Conservation (phyloP, 2,329 filamentous ascomycete genomes). For the Claviceps capensis region DNA sequence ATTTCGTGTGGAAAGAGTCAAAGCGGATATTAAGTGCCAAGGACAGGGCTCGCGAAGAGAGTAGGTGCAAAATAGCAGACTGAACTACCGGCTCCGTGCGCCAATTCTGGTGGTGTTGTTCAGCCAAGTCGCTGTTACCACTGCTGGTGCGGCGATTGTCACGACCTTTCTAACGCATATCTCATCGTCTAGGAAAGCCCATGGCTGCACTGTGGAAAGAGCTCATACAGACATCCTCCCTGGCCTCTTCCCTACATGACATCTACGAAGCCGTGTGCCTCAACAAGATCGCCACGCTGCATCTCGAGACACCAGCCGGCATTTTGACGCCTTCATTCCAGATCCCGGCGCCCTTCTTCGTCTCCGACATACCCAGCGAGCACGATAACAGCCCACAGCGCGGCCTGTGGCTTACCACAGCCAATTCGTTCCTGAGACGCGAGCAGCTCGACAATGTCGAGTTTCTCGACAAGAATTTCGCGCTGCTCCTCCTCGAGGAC, state of each 20-base stretch:
- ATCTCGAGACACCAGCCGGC: slow-evolving; percentile 51
- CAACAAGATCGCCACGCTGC: slow-evolving; percentile 74
- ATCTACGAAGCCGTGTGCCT: slow-evolving; percentile 70
- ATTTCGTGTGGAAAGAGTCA: slow-evolving; percentile 86
- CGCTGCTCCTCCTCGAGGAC: slow-evolving; percentile 71
- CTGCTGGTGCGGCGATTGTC: no score
- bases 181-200: slow-evolving; percentile 30
- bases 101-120: neutral
- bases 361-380: slow-evolving; percentile 57
- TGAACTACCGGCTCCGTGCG: neutral
- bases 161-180: neutral
- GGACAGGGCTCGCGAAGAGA: slow-evolving; percentile 63
- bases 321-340: slow-evolving; percentile 49
- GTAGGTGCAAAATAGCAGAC: slow-evolving; percentile 21
- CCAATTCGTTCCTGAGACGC: slow-evolving; percentile 58
- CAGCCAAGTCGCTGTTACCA: neutral
- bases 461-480: slow-evolving; percentile 74
- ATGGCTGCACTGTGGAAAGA: slow-evolving; percentile 57
- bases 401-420: slow-evolving; percentile 77
- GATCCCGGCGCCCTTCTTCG: slow-evolving; percentile 53
- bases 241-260: slow-evolving; percentile 71
- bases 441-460: slow-evolving; percentile 53
- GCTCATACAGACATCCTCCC: slow-evolving; percentile 57
- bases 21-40: slow-evolving; percentile 71
- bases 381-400: slow-evolving; percentile 51